phyloP scores from a whole-genome alignment of 108 stramenopile species.

The Cyclotella kingstonii region DNA sequence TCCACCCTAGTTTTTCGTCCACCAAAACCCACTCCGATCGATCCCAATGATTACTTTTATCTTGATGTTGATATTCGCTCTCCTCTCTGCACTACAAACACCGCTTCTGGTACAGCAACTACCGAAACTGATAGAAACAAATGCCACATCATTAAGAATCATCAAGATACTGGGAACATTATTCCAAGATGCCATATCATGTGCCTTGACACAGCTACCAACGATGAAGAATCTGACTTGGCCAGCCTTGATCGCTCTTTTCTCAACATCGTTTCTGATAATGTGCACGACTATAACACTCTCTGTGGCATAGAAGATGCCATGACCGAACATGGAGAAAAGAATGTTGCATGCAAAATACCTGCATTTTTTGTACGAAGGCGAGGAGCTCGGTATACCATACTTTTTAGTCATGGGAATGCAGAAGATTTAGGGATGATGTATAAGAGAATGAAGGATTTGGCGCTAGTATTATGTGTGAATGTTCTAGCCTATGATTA shows the following conservation, averaged over 20 bases:
- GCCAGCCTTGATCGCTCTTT: no score
- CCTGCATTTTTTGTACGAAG: slow-evolving; percentile 52
- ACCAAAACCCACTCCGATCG: slow-evolving; percentile 39
- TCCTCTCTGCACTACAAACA: slow-evolving; percentile 13
- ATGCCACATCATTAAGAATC: no score
- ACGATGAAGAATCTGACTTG: no score
- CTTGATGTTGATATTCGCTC: slow-evolving; percentile 33
- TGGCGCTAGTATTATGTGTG: slow-evolving; percentile 48
- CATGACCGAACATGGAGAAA: neutral
- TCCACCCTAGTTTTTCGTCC: slow-evolving; percentile 49
- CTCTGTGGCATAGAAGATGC: no score
- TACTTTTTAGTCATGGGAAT: slow-evolving; percentile 74
- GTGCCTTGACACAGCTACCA: no score
- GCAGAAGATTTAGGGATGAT: slow-evolving; percentile 76
- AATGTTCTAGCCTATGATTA: slow-evolving; percentile 86
- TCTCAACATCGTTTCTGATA: no score
- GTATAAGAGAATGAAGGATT: slow-evolving; percentile 49
- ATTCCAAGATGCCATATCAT: no score
- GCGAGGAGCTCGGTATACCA: slow-evolving; percentile 43
- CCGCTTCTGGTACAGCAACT: neutral
- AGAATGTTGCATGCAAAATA: slow-evolving; percentile 19
- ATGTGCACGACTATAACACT: no score
- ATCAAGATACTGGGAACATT: no score
- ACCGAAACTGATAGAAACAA: no score
- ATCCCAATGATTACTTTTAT: slow-evolving; percentile 42